phyloP scores from a whole-genome alignment of 306 rosid species.

The Ormosia semicastrata region DNA sequence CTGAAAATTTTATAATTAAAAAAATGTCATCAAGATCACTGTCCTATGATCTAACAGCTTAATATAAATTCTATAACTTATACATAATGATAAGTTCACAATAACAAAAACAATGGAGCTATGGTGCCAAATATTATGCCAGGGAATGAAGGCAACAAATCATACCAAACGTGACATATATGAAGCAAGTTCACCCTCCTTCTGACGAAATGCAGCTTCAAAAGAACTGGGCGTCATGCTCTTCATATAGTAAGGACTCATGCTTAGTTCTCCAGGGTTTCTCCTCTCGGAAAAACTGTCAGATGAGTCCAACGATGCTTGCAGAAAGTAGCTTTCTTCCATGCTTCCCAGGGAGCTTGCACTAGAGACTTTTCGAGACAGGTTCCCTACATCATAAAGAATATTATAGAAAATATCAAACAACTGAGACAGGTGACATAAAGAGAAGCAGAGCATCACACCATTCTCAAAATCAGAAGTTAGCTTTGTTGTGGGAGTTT shows the following conservation, averaged over 20 bases:
- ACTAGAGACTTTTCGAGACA: constrained; percentile 74
- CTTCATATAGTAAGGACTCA: constrained; percentile 92
- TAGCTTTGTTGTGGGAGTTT: constrained; percentile 48
- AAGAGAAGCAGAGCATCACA: constrained; percentile 34
- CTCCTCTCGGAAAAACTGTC: constrained; percentile 72
- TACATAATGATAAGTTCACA: not conserved
- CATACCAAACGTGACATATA: constrained; percentile 96
- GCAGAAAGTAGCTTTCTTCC: constrained; percentile 98
- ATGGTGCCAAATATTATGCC: not conserved
- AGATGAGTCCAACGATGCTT: constrained; percentile 90
- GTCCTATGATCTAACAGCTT: not conserved
- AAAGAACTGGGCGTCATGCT: constrained; percentile 93
- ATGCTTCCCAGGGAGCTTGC: constrained; percentile 90
- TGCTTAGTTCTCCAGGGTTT: constrained; percentile 63
- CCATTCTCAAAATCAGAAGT: constrained; percentile 83
- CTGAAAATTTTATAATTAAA: constrained; percentile 42
- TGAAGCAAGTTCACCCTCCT: constrained; percentile 99
- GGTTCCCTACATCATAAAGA: constrained; percentile 57
- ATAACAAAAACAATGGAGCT: not conserved
- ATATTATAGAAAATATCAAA: constrained; percentile 29
- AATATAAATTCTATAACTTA: constrained; percentile 16
- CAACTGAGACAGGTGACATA: constrained; percentile 9
- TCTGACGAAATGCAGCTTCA: constrained; percentile 96
- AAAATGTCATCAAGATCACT: constrained; percentile 1
- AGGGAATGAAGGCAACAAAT: constrained; percentile 22